Base-by-base conservation (phyloP, 768 basidiomycete species). In the Boletus bicolor region DNA sequence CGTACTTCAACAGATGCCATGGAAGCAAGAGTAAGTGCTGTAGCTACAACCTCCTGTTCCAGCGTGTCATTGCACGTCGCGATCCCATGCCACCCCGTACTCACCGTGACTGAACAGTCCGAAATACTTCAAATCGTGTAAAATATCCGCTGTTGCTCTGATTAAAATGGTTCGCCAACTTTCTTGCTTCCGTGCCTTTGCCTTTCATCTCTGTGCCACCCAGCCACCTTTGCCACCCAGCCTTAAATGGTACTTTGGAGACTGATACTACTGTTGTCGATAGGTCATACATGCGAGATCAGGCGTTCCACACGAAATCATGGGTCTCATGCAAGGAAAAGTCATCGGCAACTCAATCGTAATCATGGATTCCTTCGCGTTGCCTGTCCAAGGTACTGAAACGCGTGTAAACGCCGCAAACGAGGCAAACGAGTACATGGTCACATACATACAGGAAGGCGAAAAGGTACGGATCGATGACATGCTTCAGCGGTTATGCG, bases 261-360 rank as follows among this genome's bases (percentile, higher is more conserved):
- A 32, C 50, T 50, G 17, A 55, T 19, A 7, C 10, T n/a, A 3
- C 15, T 24, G 21, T 36, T 17, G 21, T 35, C 10, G 17, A 74
- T 73, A 98, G 96, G 89, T 98, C 59, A 98, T 98, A 70, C 96
- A 98, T 71, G 96, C 96, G 34, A 86, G 96, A 49, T 98, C 96
- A 3, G 96, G 96, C 56, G 96, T 97, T 6, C 89, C 90, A 55
- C 92, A 98, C 76, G 96, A 99, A 75, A 97, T 99, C 68, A 99
- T 99, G 96, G 96, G 96, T 10, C 82, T 98, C 34, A 97, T 99
- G 94, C 95, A 97, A 73, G 95, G 95, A 54, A 96, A 97, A 73
- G 87, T 97, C 37, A 75, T 91, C 9, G 88, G 83, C 2, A 86
- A 85, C 58, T 78, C 87, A 1, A 75, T 90, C 37, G 86, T 91